phyloP scores from a whole-genome alignment of 345 rosid species.

The Cardamine occulta region DNA sequence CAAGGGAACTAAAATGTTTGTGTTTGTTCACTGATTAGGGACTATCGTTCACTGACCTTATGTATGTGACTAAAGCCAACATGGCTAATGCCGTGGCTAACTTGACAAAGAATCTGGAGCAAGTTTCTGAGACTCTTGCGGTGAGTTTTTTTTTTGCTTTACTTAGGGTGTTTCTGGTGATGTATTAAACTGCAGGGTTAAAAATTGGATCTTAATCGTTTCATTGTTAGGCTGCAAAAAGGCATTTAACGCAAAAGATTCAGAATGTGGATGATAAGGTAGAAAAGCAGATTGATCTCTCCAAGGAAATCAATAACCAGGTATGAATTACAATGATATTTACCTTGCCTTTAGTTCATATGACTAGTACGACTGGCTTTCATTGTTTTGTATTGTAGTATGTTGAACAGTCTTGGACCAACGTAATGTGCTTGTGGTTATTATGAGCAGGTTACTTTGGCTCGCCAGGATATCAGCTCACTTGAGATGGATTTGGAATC shows the following conservation, averaged over 20 bases:
- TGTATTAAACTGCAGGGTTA: background rate
- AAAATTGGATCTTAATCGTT: background rate
- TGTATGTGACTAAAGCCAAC: constrained; percentile 83
- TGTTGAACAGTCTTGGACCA: constrained; percentile 11
- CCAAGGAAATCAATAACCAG: constrained; percentile 66
- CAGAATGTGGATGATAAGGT: constrained; percentile 82
- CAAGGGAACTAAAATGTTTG: background rate
- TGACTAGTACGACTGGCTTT: background rate
- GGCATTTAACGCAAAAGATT: constrained; percentile 83
- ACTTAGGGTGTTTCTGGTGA: background rate
- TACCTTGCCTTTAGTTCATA: background rate
- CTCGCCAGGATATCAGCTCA: constrained; percentile 56
- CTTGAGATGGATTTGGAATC: constrained; percentile 60
- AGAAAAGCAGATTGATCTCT: constrained; percentile 77
- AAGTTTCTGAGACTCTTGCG: constrained; percentile 68
- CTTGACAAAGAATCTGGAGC: constrained; percentile 81
- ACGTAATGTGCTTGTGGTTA: constrained; percentile 2
- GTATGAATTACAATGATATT: constrained; percentile 46
- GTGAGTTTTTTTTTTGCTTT: constrained; percentile 54
- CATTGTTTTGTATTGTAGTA: constrained; percentile 12
- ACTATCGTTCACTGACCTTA: constrained; percentile 76
- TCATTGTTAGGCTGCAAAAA: constrained; percentile 72
- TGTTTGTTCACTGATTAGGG: constrained; percentile 56
- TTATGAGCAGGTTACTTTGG: constrained; percentile 63
- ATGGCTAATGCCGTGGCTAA: constrained; percentile 85